Evolutionary conservation across 192 early-diverging fungal genomes (phyloP).

Genomic region (Entomortierella parvispora): DNA sequence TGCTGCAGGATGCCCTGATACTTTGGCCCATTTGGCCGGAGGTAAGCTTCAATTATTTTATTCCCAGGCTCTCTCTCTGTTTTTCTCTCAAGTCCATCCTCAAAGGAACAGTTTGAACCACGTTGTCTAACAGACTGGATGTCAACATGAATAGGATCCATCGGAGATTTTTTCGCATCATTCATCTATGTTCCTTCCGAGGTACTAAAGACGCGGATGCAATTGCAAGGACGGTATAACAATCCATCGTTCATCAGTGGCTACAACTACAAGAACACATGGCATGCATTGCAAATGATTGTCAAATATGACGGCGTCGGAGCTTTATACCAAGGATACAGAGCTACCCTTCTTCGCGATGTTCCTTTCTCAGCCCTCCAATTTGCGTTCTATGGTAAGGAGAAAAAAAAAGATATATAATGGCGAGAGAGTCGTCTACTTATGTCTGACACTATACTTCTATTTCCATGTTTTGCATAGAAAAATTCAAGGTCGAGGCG

Average conservation of each 20-base stretch:
- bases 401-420: background rate
- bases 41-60: conserved; percentile 25
- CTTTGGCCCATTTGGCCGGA: conserved; percentile 62
- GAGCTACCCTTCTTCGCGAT: conserved; percentile 64
- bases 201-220: conserved; percentile 80
- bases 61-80: no score
- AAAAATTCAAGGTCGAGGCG: conserved; percentile 66
- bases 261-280: conserved; percentile 78
- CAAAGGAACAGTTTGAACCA: no score
- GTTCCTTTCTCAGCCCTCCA: conserved; percentile 69
- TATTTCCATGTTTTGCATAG: conserved; percentile 17
- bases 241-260: conserved; percentile 72
- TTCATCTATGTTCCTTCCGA: conserved; percentile 69
- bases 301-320: conserved; percentile 71
- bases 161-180: conserved; percentile 67
- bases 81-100: background rate
- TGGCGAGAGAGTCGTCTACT: background rate
- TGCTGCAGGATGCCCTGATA: conserved; percentile 58
- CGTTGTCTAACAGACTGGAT: no score
- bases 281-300: conserved; percentile 67
- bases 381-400: conserved; percentile 68
- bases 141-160: conserved; percentile 45
- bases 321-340: conserved; percentile 66
- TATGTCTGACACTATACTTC: no score
- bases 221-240: conserved; percentile 80